Conservation (phyloP, 2,329 filamentous ascomycete genomes). For the Leptoxyphium fumago region DNA sequence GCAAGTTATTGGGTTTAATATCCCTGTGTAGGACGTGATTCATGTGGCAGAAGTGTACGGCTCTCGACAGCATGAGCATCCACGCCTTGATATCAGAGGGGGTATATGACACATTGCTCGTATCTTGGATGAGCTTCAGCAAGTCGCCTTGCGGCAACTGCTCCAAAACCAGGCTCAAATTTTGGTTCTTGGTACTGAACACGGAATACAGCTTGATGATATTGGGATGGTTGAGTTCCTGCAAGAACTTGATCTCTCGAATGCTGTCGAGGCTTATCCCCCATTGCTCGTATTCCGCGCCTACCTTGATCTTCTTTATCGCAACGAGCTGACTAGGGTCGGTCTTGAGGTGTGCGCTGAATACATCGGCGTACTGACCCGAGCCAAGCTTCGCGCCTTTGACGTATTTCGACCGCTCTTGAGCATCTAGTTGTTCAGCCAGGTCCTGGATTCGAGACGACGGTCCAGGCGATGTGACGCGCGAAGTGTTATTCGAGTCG, state of each 20-base stretch:
- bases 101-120: conserved; percentile 62
- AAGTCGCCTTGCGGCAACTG: conserved; percentile 87
- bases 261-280: conserved; percentile 90
- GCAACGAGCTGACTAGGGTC: conserved; percentile 66
- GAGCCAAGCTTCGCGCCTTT: conserved; percentile 89
- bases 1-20: conserved; percentile 96
- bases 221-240: conserved; percentile 87
- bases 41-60: conserved; percentile 92
- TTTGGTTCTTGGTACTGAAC: conserved; percentile 92
- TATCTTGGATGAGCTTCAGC: conserved; percentile 85
- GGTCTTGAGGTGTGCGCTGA: conserved; percentile 62
- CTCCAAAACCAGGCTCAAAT: conserved; percentile 89
- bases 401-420: conserved; percentile 66
- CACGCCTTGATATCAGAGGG: conserved; percentile 89
- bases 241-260: conserved; percentile 87
- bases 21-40: conserved; percentile 90
- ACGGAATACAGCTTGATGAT: conserved; percentile 87
- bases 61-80: conserved; percentile 94
- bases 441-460: conserved; percentile 19
- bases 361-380: conserved; percentile 94
- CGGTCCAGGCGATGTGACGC: conserved; percentile 4
- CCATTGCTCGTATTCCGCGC: conserved; percentile 65
- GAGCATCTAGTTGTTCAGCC: conserved; percentile 33
- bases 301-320: conserved; percentile 85
- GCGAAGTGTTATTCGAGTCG: conserved; percentile 4